phyloP scores from a whole-genome alignment of 495 filamentous ascomycete species.

The Daldinia childiae region DNA sequence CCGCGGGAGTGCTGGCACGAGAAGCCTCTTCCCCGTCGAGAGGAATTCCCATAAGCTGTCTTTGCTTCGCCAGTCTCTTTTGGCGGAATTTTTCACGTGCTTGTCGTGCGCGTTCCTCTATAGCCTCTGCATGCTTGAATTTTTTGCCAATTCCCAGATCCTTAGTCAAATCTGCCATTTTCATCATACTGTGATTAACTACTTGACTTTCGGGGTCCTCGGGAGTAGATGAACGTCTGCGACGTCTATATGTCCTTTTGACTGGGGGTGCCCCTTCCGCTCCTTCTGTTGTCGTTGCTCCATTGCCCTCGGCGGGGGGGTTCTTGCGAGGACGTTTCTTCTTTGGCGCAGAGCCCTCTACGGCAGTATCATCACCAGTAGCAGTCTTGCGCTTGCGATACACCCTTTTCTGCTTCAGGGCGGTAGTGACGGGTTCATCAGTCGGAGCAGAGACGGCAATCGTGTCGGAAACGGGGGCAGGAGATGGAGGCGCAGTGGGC shows the following conservation, averaged over 20 bases:
- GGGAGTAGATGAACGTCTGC: constrained; percentile 69
- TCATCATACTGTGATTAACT: constrained; percentile 73
- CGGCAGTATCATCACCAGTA: constrained; percentile 19
- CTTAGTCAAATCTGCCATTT: constrained; percentile 84
- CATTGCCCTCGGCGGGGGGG: constrained; percentile 7
- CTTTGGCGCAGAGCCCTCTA: constrained; percentile 36
- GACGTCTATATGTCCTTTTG: constrained; percentile 43
- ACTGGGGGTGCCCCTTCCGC: constrained; percentile 38
- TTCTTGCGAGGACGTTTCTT: constrained; percentile 38
- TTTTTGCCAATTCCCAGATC: constrained; percentile 81
- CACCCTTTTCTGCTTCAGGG: constrained; percentile 42
- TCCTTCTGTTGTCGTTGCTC: constrained; percentile 20
- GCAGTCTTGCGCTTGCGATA: constrained; percentile 35
- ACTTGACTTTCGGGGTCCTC: constrained; percentile 77
- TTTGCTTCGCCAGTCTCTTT: constrained; percentile 46
- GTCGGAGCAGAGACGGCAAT: constrained; percentile 22
- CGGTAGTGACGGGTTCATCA: constrained; percentile 20
- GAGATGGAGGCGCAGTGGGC: constrained; percentile 37
- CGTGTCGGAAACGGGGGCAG: constrained; percentile 29
- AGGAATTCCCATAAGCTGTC: constrained; percentile 41
- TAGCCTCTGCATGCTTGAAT: constrained; percentile 72
- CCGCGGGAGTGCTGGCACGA: constrained; percentile 26
- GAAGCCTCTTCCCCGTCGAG: constrained; percentile 19
- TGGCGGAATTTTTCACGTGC: constrained; percentile 52
- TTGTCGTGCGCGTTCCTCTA: constrained; percentile 58